A percentile compares a stretch with the other conserved stretches of the same genome.
phyloP scores from a whole-genome alignment of 139 green algal species.

The Coelastrella sp. region DNA sequence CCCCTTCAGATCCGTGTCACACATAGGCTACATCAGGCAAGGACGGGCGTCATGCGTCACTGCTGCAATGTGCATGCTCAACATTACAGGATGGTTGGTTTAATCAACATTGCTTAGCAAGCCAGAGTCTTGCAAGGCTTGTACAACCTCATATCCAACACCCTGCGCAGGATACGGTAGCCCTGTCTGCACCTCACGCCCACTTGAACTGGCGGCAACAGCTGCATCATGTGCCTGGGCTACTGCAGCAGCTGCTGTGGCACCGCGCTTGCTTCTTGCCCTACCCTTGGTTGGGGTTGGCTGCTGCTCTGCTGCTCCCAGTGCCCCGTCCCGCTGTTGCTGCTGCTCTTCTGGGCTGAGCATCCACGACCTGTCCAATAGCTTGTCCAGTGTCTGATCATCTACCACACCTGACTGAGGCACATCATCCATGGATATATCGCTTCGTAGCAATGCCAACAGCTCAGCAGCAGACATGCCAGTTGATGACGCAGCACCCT shows the following conservation, averaged over 20 bases:
- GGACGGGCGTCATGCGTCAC: too few relatives aligned
- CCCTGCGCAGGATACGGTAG: constrained; percentile 68
- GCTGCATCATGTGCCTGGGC: not conserved
- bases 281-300: not conserved
- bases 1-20: too few relatives aligned
- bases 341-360: not conserved
- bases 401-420: constrained; percentile 78
- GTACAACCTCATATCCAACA: constrained; percentile 74
- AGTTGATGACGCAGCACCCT: not conserved
- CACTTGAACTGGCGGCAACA: not conserved
- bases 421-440: constrained; percentile 65
- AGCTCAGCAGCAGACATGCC: constrained; percentile 81
- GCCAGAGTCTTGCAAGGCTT: constrained; percentile 34
- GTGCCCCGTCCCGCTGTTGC: not conserved
- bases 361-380: constrained; percentile 74
- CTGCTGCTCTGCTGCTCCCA: not conserved
- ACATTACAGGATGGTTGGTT: not conserved
- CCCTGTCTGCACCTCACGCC: constrained; percentile 8
- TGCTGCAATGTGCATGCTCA: too few relatives aligned
- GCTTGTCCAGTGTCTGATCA: constrained; percentile 71
- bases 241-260: not conserved
- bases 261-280: not conserved
- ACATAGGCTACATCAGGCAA: too few relatives aligned
- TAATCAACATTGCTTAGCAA: constrained; percentile 49
- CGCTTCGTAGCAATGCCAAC: constrained; percentile 77